phyloP scores from a whole-genome alignment of 306 rosid genomes.

The Vigna mungo region DNA sequence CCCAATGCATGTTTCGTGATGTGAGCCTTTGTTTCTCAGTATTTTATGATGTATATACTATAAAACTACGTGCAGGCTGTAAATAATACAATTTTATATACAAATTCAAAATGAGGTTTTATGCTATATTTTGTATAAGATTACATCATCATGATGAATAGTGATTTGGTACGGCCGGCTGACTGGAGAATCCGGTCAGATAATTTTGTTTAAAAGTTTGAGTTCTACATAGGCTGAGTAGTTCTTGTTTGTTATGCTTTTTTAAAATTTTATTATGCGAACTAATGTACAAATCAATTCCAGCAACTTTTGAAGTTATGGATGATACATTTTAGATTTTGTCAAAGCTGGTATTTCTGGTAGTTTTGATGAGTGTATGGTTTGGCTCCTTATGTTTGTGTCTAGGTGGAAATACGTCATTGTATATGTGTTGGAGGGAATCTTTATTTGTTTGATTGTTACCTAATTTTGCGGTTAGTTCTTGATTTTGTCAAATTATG shows the following conservation, averaged over 20 bases:
- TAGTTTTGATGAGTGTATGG: not conserved
- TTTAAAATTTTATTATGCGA: not conserved
- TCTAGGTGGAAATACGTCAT: not conserved
- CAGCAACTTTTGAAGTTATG: not conserved
- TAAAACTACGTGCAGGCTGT: conserved; percentile 23
- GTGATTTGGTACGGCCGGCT: conserved; percentile 41
- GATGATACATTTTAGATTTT: not conserved
- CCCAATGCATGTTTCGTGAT: conserved; percentile 88
- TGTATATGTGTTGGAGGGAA: not conserved
- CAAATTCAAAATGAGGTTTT: not conserved
- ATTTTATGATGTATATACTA: not conserved
- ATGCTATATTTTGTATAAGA: not conserved
- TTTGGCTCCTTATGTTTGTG: conserved; percentile 9
- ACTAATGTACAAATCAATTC: not conserved
- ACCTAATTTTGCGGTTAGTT: not conserved
- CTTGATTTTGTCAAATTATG: not conserved
- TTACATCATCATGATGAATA: conserved; percentile 1
- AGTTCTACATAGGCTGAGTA: not conserved
- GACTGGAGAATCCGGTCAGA: conserved; percentile 32
- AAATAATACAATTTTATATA: conserved; percentile 24
- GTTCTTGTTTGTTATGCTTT: not conserved
- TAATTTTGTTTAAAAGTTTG: not conserved
- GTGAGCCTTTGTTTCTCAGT: conserved; percentile 50
- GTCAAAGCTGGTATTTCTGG: not conserved
- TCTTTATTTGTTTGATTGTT: not conserved